phyloP scores from a whole-genome alignment of 176 grass and related monocot genomes.

The Elaeis guineensis region DNA sequence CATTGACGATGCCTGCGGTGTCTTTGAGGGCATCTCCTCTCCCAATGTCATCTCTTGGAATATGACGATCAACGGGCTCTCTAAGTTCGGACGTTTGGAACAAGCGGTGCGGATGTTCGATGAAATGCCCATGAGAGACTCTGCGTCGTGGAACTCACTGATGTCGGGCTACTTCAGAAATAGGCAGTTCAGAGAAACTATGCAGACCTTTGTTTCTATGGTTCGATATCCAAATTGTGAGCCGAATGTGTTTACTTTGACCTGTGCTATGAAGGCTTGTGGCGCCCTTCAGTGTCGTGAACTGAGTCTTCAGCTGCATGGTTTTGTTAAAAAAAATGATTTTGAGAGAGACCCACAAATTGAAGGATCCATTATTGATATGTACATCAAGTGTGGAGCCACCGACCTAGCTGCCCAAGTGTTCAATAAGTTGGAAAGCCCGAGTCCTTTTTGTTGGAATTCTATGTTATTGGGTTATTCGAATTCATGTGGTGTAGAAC shows the following conservation, averaged over 20 bases:
- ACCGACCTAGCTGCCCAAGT: conserved; percentile 44
- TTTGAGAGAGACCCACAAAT: conserved; percentile 48
- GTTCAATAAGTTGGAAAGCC: conserved; percentile 43
- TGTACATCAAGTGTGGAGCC: conserved; percentile 67
- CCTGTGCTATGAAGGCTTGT: conserved; percentile 59
- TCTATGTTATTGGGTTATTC: conserved; percentile 61
- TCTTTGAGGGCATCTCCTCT: conserved; percentile 32
- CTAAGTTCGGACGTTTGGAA: conserved; percentile 40
- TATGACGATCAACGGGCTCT: conserved; percentile 60
- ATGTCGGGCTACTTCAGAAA: conserved; percentile 68
- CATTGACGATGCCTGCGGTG: conserved; percentile 46
- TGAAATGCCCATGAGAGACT: conserved; percentile 62
- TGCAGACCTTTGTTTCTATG: conserved; percentile 53
- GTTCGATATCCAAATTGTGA: conserved; percentile 17
- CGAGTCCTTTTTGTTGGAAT: conserved; percentile 61
- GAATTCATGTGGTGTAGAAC: conserved; percentile 37
- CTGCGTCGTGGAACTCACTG: conserved; percentile 79
- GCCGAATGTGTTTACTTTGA: conserved; percentile 62
- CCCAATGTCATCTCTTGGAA: conserved; percentile 76
- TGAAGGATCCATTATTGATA: conserved; percentile 49
- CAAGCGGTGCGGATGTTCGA: conserved; percentile 66
- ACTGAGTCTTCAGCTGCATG: conserved; percentile 58
- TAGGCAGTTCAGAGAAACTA: conserved; percentile 11
- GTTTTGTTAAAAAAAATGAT: conserved; percentile 53
- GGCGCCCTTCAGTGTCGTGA: conserved; percentile 38